These are phyloP conservation scores for Saturnispora quitensis DNA, from an alignment of 805 yeast species.

Conservation along the genomic window DNA sequence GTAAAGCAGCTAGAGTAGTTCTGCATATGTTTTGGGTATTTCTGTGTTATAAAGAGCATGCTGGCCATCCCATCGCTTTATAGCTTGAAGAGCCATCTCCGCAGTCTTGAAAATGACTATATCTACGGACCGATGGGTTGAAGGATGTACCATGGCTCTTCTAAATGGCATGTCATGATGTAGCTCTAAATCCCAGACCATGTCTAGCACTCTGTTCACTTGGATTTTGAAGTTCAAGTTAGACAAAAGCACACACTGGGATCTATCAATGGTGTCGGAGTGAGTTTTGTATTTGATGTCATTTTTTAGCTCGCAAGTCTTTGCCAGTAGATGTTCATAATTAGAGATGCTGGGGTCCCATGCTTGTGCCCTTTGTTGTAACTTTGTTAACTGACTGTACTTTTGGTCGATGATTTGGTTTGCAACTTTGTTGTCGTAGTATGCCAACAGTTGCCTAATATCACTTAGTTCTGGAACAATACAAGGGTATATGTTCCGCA, in stretches of 20 bases:
- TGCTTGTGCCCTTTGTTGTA: background rate
- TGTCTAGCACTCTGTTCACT: background rate
- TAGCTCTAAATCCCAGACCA: constrained; percentile 6
- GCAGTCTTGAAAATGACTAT: constrained; percentile 1
- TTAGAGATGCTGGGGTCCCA: background rate
- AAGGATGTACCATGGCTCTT: background rate
- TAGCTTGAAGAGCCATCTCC: background rate
- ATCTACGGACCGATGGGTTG: background rate
- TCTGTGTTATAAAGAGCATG: constrained; percentile 1
- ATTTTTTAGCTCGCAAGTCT: background rate
- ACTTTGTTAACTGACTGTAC: background rate
- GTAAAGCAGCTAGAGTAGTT: constrained; percentile 3
- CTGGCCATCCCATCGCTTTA: constrained; percentile 3
- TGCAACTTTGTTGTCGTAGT: background rate
- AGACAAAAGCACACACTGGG: constrained; percentile 3
- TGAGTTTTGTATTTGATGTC: background rate
- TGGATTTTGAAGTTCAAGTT: constrained; percentile 1
- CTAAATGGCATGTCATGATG: background rate
- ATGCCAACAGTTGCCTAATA: background rate
- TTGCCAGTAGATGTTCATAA: background rate
- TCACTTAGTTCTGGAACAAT: constrained; percentile 3
- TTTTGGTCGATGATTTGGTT: background rate
- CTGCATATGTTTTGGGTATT: background rate
- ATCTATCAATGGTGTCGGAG: background rate
- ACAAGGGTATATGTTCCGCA: background rate